Conservation (phyloP, 1,139 yeast genomes). For the Trichomonascaceae sp. region DNA sequence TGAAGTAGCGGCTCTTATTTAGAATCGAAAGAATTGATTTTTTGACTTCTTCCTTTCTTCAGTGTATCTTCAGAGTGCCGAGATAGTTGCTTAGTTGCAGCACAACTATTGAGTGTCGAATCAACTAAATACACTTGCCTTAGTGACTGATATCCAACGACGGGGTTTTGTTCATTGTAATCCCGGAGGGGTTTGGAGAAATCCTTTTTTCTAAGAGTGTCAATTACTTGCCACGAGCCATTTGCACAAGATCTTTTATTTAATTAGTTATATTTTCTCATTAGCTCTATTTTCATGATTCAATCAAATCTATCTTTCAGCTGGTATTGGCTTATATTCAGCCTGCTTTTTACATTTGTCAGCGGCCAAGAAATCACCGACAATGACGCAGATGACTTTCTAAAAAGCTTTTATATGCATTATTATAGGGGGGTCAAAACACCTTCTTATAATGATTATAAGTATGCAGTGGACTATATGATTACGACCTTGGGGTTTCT, state of each 20-base stretch:
- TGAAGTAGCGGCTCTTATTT: neutral
- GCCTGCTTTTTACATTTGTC: neutral
- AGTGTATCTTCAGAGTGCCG: neutral
- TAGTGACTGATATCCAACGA: neutral
- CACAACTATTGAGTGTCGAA: neutral
- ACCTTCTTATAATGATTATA: constrained; percentile 7
- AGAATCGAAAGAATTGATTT: neutral
- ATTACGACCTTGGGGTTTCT: constrained; percentile 16
- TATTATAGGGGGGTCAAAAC: constrained; percentile 20
- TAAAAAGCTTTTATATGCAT: constrained; percentile 9
- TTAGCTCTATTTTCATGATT: neutral
- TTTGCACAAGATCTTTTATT: neutral
- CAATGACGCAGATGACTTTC: constrained; percentile 9
- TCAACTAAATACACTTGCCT: neutral
- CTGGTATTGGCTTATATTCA: neutral
- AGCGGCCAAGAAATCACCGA: constrained; percentile 12
- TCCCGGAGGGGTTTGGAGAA: neutral
- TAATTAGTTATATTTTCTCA: neutral
- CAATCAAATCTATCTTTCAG: neutral
- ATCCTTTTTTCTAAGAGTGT: too few relatives aligned
- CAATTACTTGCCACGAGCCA: neutral
- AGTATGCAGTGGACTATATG: neutral
- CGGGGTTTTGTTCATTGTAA: neutral
- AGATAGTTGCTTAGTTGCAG: neutral
- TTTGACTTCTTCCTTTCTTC: neutral